Percentiles rank a stretch among this genome's conserved stretches.
phyloP scores from a whole-genome alignment of 2,329 filamentous ascomycete genomes.

The Parastagonospora nodorum region DNA sequence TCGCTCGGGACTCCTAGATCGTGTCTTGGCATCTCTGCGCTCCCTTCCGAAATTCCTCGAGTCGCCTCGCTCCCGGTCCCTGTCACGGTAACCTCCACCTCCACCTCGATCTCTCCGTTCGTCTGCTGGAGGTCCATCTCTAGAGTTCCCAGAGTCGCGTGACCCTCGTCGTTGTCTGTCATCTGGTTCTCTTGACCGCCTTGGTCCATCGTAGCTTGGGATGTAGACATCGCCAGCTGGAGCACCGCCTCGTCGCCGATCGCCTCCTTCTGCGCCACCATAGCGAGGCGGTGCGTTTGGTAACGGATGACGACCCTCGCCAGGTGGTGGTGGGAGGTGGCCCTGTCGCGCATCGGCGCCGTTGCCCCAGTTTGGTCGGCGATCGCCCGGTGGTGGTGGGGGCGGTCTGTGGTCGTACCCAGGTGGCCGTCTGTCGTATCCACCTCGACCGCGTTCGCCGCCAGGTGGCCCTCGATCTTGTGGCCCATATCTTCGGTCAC shows the following conservation, averaged over 20 bases:
- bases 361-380: conserved; percentile 40
- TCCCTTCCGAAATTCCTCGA: conserved; percentile 31
- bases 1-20: conserved; percentile 44
- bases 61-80: conserved; percentile 27
- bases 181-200: conserved; percentile 43
- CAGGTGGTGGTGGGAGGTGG: conserved; percentile 43
- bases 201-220: conserved; percentile 47
- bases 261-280: conserved; percentile 25
- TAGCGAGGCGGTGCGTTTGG: conserved; percentile 44
- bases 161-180: conserved; percentile 40
- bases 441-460: conserved; percentile 34
- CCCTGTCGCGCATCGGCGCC: conserved; percentile 26
- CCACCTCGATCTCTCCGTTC: conserved; percentile 36
- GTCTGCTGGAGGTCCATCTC: conserved; percentile 35
- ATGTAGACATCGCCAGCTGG: conserved; percentile 51
- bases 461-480: conserved; percentile 50
- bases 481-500: conserved; percentile 38
- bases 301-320: conserved; percentile 42
- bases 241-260: conserved; percentile 26
- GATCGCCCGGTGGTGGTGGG: conserved; percentile 41
- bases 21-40: conserved; percentile 38
- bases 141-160: conserved; percentile 41
- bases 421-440: conserved; percentile 33
- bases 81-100: conserved; percentile 24
- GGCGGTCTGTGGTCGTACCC: conserved; percentile 39